phyloP scores from a whole-genome alignment of 352 stramenopile genomes.

The Phytophthora litchii region DNA sequence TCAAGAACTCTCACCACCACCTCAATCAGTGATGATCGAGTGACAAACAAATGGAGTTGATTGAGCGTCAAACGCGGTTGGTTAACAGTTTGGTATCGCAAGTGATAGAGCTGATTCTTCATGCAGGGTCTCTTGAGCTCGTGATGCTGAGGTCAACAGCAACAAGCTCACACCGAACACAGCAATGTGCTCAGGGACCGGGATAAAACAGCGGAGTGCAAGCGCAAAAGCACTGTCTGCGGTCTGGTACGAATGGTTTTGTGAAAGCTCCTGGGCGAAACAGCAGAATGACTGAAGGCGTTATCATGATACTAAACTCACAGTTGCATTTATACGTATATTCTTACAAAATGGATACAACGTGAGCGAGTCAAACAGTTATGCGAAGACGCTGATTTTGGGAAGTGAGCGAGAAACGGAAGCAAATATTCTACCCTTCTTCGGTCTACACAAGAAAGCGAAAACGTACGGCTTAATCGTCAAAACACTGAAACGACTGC shows the following conservation, averaged over 20 bases:
- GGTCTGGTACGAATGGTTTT: neutral
- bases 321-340: neutral
- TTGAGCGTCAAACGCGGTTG: no score
- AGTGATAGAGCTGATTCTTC: no score
- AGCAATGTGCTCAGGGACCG: no score
- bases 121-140: no score
- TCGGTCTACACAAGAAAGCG: neutral
- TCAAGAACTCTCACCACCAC: no score
- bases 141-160: no score
- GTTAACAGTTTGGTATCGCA: no score
- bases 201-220: no score
- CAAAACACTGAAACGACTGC: neutral
- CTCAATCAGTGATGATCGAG: no score
- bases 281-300: neutral
- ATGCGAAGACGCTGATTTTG: neutral
- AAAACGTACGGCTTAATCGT: neutral
- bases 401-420: neutral
- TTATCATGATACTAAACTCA: neutral
- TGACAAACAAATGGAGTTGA: no score
- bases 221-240: no score
- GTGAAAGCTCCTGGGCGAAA: neutral
- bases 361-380: neutral
- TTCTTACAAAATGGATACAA: neutral
- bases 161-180: no score
- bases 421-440: neutral